Evolutionary conservation across 75 land plant genomes (phyloP).

Genomic region (Cryptomeria japonica): DNA sequence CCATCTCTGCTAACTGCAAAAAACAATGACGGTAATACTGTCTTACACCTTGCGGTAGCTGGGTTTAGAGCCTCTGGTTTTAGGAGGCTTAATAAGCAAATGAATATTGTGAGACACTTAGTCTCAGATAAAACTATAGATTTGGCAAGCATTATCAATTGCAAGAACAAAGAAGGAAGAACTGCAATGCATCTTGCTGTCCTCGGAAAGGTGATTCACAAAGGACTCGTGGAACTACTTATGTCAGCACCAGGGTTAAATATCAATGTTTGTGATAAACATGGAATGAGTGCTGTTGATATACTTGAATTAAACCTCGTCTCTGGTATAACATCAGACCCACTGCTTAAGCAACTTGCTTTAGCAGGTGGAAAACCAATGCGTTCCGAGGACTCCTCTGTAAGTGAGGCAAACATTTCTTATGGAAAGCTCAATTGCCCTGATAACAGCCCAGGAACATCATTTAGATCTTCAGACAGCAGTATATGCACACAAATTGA

Average conservation of each 20-base stretch:
- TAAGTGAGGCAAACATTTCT: conserved; percentile 43
- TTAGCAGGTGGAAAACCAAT: conserved; percentile 57
- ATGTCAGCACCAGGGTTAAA: conserved; percentile 47
- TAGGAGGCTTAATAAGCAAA: conserved; percentile 57
- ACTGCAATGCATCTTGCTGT: conserved; percentile 71
- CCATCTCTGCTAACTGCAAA: conserved; percentile 28
- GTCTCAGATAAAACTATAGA: conserved; percentile 21
- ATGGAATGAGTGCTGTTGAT: conserved; percentile 69
- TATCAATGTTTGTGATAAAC: conserved; percentile 41
- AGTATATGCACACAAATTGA: conserved; percentile 45
- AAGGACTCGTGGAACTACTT: conserved; percentile 46
- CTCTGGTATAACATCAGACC: conserved; percentile 51
- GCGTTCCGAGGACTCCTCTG: conserved; percentile 26
- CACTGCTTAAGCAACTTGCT: conserved; percentile 44
- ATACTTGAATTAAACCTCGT: conserved; percentile 36
- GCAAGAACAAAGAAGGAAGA: conserved; percentile 60
- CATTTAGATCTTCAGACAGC: conserved; percentile 52
- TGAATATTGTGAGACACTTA: conserved; percentile 57
- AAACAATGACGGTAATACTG: conserved; percentile 59
- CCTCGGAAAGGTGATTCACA: conserved; percentile 44
- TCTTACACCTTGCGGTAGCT: conserved; percentile 59
- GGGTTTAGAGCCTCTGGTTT: conserved; percentile 56
- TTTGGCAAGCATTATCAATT: conserved; percentile 44
- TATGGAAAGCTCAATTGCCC: conserved; percentile 39
- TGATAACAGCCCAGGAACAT: conserved; percentile 58